Conservation (phyloP, 345 rosid species). For the Murraya paniculata region DNA sequence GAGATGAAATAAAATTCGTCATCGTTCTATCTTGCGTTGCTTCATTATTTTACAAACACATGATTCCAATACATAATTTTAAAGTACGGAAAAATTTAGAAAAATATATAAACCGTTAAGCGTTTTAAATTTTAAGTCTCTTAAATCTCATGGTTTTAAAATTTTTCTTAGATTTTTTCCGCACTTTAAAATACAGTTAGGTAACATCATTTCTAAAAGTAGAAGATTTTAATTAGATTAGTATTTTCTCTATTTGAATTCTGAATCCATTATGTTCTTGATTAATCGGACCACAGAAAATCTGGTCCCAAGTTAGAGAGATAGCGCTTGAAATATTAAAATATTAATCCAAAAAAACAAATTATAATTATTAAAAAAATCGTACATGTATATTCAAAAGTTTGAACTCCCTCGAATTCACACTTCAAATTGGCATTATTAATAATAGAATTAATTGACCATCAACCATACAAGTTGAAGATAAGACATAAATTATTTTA, state of each 20-base stretch:
- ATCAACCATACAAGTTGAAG: not conserved
- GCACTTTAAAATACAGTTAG: not conserved
- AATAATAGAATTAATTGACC: not conserved
- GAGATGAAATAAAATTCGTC: not conserved
- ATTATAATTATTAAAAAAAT: not conserved
- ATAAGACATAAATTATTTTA: not conserved
- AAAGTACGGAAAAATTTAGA: too few species aligned
- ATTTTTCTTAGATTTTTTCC: too few species aligned
- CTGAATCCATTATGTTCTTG: not conserved
- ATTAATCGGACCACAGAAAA: not conserved
- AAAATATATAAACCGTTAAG: too few species aligned
- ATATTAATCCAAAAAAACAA: not conserved
- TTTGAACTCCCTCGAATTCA: not conserved
- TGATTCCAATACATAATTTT: too few species aligned
- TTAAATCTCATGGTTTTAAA: too few species aligned
- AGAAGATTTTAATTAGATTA: not conserved
- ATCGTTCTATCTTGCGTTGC: not conserved
- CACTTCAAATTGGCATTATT: not conserved
- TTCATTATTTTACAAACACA: not conserved
- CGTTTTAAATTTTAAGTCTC: too few species aligned
- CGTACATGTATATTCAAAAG: not conserved
- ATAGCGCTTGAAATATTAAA: not conserved
- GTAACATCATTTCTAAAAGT: not conserved
- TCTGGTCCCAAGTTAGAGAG: constrained; percentile 3
- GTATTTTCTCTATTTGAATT: not conserved